Evolutionary conservation across 805 yeast species (phyloP), one percentile per base, ranked within the genome.

Genomic region (Brettanomyces anomalus): DNA sequence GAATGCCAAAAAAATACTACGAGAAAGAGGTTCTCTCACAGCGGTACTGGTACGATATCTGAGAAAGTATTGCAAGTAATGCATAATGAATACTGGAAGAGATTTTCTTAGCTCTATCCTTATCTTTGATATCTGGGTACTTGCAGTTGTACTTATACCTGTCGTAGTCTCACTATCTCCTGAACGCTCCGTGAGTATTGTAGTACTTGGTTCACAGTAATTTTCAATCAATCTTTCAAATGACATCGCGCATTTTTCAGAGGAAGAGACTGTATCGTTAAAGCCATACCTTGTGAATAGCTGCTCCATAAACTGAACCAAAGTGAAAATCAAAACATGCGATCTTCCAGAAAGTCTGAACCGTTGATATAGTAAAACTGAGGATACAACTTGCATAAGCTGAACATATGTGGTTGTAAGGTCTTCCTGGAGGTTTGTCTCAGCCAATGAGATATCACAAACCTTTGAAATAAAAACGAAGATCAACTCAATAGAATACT

Each of bases 301-400:
- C 1, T 71, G 58, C 39, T 65, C 71, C 55, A 90, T 60, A 39
- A 81, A 60, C 3, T 75, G 62, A 13, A 71, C 66, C 36, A 82
- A 65, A 1, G 72, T 57, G 1, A 67, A 51, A 6, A 76, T 63
- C 3, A 87, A 50, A 37, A 88, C 54, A 57, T 87, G 95, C 53
- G 85, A 79, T 55, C 97, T 76, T 32, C 80, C 77, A 0, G 81
- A 68, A 16, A 89, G 63, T 53, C 87, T 74, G 55, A 67, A 75
- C 42, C 96, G 72, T 52, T 86, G 93, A 54, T 71, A 71, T 21
- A 86, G 62, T 7, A 89, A 57, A 3, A 85, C 61, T 32, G 72
- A 70, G 0, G 95, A 79, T 20, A 83, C 51, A 0, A 77, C 62
- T 42, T 72, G 74, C 5, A 77, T 66, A 3, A 74, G 49, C 4